Evolutionary conservation across 2,329 filamentous ascomycete species (phyloP), one percentile per base, ranked within the genome.

Genomic region (Ceratocystis eucalypticola): DNA sequence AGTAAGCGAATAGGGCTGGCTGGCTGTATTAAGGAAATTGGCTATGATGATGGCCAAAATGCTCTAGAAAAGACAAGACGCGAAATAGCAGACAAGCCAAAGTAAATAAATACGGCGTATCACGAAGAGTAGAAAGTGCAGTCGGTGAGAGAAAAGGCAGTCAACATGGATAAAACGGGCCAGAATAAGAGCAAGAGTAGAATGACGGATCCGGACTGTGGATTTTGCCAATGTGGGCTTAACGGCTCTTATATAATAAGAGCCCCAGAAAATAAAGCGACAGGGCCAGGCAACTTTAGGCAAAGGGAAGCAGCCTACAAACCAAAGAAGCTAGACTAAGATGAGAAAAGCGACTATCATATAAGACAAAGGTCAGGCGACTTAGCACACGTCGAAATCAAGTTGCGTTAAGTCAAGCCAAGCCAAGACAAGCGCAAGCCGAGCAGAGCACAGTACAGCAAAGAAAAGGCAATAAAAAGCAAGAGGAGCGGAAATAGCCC

Each of bases 311-410:
- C 2, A 25, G 48, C 48, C 45, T 10, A 28, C 20, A 48, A 44
- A 25, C 8, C 22, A 45, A 41, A 33, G 10, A 48, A 44, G 17
- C 41, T 28, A 45, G 20, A 44, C 41, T 17, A 48, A 62, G 61
- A 48, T 44, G 30, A 62, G 45, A 25, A 62, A 62, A 44, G 28
- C 28, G 55, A 59, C 17, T 33, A 45, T 62, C 28, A 62, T n/a
- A 62, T n/a, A 59, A 37, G 28, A 59, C 55, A 59, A 59, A 33
- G 55, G 55, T 37, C 28, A 59, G 61, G 61, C 44, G 61, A 62
- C 61, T 48, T 44, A 22, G 22, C n/a, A n/a, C 20, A 8, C 28
- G 28, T 53, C 7, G n/a, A 22, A 61, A 28, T 37, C 30, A 61
- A 41, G 37, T 15, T 41, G 37, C 10, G 3, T 41, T 15, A 15